Conservation (phyloP, 208 protist genomes). For the Porcisia hertigi region DNA sequence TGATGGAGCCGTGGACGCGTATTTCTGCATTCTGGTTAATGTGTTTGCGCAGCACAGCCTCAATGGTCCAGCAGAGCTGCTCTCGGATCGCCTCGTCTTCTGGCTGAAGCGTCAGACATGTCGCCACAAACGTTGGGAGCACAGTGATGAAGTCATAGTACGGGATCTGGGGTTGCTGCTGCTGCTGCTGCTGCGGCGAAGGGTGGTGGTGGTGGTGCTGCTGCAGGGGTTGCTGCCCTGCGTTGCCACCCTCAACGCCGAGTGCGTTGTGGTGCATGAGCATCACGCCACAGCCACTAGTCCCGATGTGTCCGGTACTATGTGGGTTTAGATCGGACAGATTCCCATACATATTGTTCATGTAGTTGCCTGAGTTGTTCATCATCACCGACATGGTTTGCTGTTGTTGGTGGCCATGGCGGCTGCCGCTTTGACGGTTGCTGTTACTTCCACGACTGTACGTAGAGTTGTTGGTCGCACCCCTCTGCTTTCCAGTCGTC, state of each 20-base stretch:
- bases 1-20: constrained; percentile 80
- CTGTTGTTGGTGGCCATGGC: neutral
- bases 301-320: neutral
- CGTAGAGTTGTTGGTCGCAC: neutral
- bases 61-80: constrained; percentile 61
- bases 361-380: constrained; percentile 6
- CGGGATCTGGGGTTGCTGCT: constrained; percentile 22
- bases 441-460: neutral
- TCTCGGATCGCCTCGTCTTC: constrained; percentile 52
- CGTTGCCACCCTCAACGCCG: neutral
- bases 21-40: constrained; percentile 46
- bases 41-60: constrained; percentile 41
- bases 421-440: neutral
- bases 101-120: constrained; percentile 55
- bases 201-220: neutral
- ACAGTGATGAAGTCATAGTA: constrained; percentile 61
- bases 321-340: neutral
- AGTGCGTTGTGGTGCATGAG: constrained; percentile 5
- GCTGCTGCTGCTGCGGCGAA: constrained; percentile 11
- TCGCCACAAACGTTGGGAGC: constrained; percentile 60
- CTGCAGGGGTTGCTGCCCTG: neutral
- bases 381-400: neutral
- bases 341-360: neutral
- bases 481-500: neutral
- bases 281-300: constrained; percentile 8